Percentiles rank a stretch among this genome's conserved stretches.
phyloP scores from a whole-genome alignment of 768 basidiomycete genomes.

The Megacollybia marginata region DNA sequence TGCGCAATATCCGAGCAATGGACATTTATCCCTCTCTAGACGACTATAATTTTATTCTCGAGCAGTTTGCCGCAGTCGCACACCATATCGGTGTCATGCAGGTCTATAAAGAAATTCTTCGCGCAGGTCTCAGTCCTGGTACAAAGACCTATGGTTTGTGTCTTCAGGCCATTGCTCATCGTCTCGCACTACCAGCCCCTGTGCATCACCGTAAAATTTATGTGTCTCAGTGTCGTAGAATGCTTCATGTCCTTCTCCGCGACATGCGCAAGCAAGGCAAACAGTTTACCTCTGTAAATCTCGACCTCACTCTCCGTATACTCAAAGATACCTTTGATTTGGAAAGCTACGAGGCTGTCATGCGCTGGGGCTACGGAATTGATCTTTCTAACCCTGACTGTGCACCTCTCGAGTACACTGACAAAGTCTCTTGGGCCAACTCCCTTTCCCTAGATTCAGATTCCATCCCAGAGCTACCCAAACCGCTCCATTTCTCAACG shows the following conservation, averaged over 20 bases:
- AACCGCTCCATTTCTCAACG: constrained; percentile 47
- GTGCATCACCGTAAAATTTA: constrained; percentile 25
- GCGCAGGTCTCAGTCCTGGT: constrained; percentile 36
- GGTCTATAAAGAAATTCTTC: constrained; percentile 53
- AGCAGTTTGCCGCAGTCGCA: constrained; percentile 73
- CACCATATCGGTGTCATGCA: constrained; percentile 51
- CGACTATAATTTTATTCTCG: constrained; percentile 71
- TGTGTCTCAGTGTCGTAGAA: constrained; percentile 33
- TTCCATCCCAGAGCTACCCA: constrained; percentile 4
- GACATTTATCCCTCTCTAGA: constrained; percentile 42
- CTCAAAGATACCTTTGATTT: constrained; percentile 57
- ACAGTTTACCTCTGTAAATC: constrained; percentile 47
- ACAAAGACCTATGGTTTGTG: constrained; percentile 54
- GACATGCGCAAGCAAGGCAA: constrained; percentile 49
- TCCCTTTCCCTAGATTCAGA: not conserved
- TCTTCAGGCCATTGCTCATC: constrained; percentile 65
- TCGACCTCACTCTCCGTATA: constrained; percentile 65
- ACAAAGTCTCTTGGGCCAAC: not conserved
- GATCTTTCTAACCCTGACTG: constrained; percentile 73
- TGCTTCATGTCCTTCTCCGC: constrained; percentile 42
- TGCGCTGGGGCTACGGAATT: constrained; percentile 68
- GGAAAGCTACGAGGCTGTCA: constrained; percentile 47
- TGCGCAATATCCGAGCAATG: constrained; percentile 59
- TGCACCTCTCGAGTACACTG: constrained; percentile 40
- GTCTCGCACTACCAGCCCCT: constrained; percentile 52